A percentile compares a stretch with the other conserved stretches of the same genome.
Conservation (phyloP, 2,329 filamentous ascomycete genomes). For the Apiospora koreana region DNA sequence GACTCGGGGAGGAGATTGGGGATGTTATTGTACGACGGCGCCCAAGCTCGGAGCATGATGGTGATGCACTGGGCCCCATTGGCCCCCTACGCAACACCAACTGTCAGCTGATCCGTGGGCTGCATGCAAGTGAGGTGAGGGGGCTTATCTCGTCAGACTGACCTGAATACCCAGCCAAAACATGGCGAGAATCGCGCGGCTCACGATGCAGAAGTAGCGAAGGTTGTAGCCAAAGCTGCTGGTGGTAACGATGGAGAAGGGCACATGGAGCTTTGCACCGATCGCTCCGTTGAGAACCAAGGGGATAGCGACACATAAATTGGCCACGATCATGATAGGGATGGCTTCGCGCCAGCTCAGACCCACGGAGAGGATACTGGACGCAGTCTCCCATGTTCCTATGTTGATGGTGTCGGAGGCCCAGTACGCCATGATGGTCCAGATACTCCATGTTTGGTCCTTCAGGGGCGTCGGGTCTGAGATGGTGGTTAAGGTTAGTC, state of each 20-base stretch:
- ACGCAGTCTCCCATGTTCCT: conserved; percentile 36
- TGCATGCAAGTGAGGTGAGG: background rate
- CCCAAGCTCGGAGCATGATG: conserved; percentile 47
- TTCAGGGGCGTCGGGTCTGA: conserved; percentile 37
- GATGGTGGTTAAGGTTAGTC: conserved; percentile 21
- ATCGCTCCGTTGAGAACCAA: conserved; percentile 51
- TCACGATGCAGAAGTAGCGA: conserved; percentile 39
- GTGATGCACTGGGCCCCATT: conserved; percentile 56
- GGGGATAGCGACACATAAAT: conserved; percentile 57
- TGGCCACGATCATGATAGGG: conserved; percentile 55
- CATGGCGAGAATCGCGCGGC: conserved; percentile 45
- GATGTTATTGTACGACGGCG: conserved; percentile 56
- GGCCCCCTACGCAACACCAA: conserved; percentile 45
- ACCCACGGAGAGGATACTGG: conserved; percentile 36
- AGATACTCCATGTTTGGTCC: conserved; percentile 39
- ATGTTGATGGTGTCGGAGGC: conserved; percentile 37
- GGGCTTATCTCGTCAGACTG: background rate
- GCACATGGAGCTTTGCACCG: conserved; percentile 47
- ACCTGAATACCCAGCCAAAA: conserved; percentile 62
- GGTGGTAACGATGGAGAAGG: conserved; percentile 46
- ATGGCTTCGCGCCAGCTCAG: conserved; percentile 37
- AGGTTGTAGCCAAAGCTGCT: conserved; percentile 49
- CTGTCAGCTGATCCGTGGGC: background rate
- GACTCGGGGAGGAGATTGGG: conserved; percentile 51
- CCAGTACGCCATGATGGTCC: conserved; percentile 39